Base-by-base conservation (phyloP, 768 basidiomycete species). In the Boletus rubropictus region DNA sequence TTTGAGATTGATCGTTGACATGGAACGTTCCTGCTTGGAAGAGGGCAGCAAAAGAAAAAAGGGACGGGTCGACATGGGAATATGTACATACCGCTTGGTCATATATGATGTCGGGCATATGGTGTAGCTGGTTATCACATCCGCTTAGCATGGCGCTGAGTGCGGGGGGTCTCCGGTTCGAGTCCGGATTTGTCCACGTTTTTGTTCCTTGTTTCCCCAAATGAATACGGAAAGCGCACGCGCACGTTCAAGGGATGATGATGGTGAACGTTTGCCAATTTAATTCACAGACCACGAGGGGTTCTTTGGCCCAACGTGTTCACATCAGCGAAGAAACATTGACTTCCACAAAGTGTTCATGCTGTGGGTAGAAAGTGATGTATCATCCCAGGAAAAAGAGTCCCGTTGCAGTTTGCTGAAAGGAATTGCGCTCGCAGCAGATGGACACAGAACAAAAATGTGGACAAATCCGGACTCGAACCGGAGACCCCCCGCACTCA, bases 391-490 rank as follows among this genome's bases (percentile, higher is more conserved):
- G n/a, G n/a, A n/a, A n/a, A n/a, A n/a, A n/a, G n/a, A n/a, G n/a
- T n/a, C n/a, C n/a, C n/a, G n/a, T n/a, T n/a, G n/a, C n/a, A n/a
- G n/a, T n/a, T n/a, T n/a, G n/a, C n/a, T n/a, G n/a, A n/a, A n/a
- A n/a, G 24, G 8, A 25, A 25, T 1, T 25, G 5, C 24, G 24
- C 24, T 29, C 29, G 29, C 29, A 29, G 11, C 24, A 25, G 24
- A 25, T 5, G 8, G 24, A 25, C 8, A 8, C 24, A 25, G 24
- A 8, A 25, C 24, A 29, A 59, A 66, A 68, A 56, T 14, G 47
- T 66, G 65, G 65, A 68, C 65, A 67, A 69, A 66, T 64, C 66
- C 66, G 65, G 65, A 66, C 60, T 66, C 62, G 65, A 66, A 66
- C 65, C 63, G 66, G 66, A 66, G 65, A 66, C 67, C 67, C 61